phyloP scores from a whole-genome alignment of 352 stramenopile species.

The Pythium brachiatum region DNA sequence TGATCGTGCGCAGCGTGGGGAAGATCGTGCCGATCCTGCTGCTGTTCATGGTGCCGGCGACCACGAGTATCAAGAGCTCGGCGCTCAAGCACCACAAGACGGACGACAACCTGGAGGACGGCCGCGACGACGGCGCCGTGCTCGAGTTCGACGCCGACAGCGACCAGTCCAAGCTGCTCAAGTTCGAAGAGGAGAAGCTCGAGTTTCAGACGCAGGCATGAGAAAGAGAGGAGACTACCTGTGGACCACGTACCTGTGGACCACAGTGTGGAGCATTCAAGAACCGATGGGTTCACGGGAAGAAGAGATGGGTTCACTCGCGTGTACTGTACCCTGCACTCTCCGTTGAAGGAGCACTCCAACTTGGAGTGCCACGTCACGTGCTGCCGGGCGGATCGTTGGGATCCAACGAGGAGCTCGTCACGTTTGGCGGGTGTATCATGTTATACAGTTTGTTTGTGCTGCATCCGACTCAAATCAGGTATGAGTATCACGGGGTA shows the following conservation, averaged over 20 bases:
- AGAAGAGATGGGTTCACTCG: slow-evolving; percentile 4
- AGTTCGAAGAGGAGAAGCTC: slow-evolving; percentile 30
- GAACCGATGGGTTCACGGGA: neutral
- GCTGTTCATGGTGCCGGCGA: slow-evolving; percentile 72
- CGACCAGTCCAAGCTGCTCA: slow-evolving; percentile 24
- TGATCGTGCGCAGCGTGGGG: slow-evolving; percentile 53
- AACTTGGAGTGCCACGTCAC: slow-evolving; percentile 20
- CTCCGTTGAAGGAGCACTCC: slow-evolving; percentile 15
- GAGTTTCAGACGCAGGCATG: slow-evolving; percentile 34
- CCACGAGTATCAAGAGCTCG: slow-evolving; percentile 63
- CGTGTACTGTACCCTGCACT: neutral
- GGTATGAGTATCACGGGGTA: neutral
- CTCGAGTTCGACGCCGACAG: slow-evolving; percentile 12
- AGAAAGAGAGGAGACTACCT: slow-evolving; percentile 1
- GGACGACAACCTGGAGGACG: slow-evolving; percentile 30
- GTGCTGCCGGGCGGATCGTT: neutral
- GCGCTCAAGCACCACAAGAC: slow-evolving; percentile 33
- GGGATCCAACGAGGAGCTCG: neutral
- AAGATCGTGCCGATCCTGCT: slow-evolving; percentile 73
- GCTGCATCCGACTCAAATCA: slow-evolving; percentile 3
- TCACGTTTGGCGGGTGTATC: neutral
- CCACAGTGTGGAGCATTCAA: neutral
- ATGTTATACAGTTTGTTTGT: neutral
- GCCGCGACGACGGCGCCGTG: slow-evolving; percentile 27
- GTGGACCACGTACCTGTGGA: too few relatives aligned